These are phyloP conservation scores for Calvatia gigantea DNA, from an alignment of 768 basidiomycete genomes.

Conservation along the genomic window DNA sequence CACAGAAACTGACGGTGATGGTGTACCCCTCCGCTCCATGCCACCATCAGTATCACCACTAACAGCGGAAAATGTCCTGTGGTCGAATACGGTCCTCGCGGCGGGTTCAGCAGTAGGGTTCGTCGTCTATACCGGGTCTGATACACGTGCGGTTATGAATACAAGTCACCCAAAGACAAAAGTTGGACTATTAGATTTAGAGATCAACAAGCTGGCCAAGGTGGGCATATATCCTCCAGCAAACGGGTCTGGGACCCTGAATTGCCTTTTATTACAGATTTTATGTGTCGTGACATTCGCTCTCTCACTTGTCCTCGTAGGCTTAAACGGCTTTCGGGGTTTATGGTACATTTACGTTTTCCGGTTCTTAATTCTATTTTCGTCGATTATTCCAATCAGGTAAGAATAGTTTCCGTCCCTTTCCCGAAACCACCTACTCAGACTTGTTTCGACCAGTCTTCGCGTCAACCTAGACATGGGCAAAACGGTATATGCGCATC, in stretches of 20 bases:
- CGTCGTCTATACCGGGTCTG: constrained; percentile 90
- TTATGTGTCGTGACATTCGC: constrained; percentile 92
- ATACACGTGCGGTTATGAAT: constrained; percentile 98
- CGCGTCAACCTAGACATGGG: constrained; percentile 99
- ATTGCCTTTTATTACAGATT: constrained; percentile 51
- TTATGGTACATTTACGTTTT: constrained; percentile 96
- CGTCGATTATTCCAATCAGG: constrained; percentile 99
- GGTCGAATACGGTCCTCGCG: constrained; percentile 97
- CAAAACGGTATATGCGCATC: constrained; percentile 95
- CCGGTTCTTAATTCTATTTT: constrained; percentile 96
- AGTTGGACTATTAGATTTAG: constrained; percentile 85
- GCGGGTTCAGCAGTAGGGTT: constrained; percentile 92
- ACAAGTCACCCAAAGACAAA: constrained; percentile 97
- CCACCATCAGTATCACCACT: constrained; percentile 70
- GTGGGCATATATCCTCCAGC: constrained; percentile 45
- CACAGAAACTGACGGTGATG: constrained; percentile 23
- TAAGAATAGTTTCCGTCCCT: constrained; percentile 30
- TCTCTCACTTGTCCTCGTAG: constrained; percentile 87
- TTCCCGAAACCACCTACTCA: background rate
- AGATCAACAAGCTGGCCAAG: constrained; percentile 95
- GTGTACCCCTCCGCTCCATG: constrained; percentile 38
- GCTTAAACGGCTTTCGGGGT: constrained; percentile 93
- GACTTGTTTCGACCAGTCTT: constrained; percentile 47
- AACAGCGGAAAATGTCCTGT: constrained; percentile 93
- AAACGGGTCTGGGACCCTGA: background rate